Base-by-base conservation (phyloP, 495 filamentous ascomycete genomes). In the Aspergillus cristatus region DNA sequence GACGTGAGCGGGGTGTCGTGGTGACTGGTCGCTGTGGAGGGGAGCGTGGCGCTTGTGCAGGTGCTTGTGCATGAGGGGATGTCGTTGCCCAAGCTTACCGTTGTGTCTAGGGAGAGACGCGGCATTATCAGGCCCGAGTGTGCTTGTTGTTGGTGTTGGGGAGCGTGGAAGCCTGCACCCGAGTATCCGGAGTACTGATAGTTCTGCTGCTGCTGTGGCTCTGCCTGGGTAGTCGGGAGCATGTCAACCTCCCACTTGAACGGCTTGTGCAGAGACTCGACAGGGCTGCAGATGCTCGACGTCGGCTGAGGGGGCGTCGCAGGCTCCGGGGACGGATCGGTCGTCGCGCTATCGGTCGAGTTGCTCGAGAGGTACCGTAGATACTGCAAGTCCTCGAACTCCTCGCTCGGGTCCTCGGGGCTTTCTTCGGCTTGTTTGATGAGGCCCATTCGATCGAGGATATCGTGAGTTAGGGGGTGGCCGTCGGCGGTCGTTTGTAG, bases 351-450 rank as follows among this genome's bases (percentile, higher is more conserved):
- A 62, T 66, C 64, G 8, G 60, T 64, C 3, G 64, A 61, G 20
- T 4, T 24, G 2, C 55, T 64, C 10, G 64, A 61, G 18, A 66
- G 43, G 6, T 58, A 39, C 6, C 64, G 58, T 20, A 65, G 45
- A 39, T 63, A 64, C 17, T 57, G 51, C 12, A 65, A 47, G 32
- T 68, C 60, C 25, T 65, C 62, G 0, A 57, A 43, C 28, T 66
- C 62, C 32, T 66, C 60, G 8, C 58, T 58, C 17, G 50, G 54
- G 13, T 64, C 57, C 14, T 68, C 58, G 1, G 55, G 38, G 18
- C 51, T 62, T 17, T 68, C 63, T 41, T 70, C 66, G n/a, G 66
- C 66, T 45, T 70, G 66, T 37, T 68, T 68, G 41, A 70, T 70
- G 18, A 70, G 44, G 1, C 66, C 66, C 34, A 70, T 45, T 1